Evolutionary conservation across 768 basidiomycete genomes (phyloP), one percentile per base, ranked within the genome.

Genomic region (Russula olivacea): DNA sequence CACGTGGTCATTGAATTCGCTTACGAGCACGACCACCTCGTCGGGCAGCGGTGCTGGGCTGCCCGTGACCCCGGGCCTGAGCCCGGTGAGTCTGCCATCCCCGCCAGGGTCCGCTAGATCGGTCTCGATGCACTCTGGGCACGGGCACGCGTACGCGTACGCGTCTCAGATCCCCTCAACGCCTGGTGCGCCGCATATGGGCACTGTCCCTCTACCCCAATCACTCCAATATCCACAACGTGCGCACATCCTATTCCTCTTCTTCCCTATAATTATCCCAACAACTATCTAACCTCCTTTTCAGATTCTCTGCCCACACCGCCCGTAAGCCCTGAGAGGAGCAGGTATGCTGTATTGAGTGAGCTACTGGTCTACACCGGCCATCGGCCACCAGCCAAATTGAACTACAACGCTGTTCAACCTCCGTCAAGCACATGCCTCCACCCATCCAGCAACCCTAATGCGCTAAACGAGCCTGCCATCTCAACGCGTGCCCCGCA

Each of bases 1-100:
- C 15, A 17, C 62, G 47, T 66, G 65, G 65, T 66, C 65, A 4
- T 4, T 66, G 28, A 66, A 64, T 57, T 19, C 62, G 48, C 53
- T 66, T 48, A 59, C 65, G 1, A 56, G 61, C 40, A 64, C 61
- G 23, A 41, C 58, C 10, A 54, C 25, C 54, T 66, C 65, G 19
- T 40, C 38, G 38, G 38, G 38, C 38, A 48, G 57, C 21, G 14
- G 43, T 25, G 43, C 41, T 11, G 55, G 54, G 15, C 56, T 21
- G 5, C 65, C 65, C 40, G 48, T 48, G 23, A 63, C 62, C 21
- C 65, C 65, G 57, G 48, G 38, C 34, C 5, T 66, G 25, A 59
- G 38, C 38, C 38, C 65, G 32, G 65, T 66, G 32, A 59, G 61
- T 59, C 62, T 66, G 25, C 65, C 62, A 21, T 50, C 61, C 40